phyloP scores from a whole-genome alignment of 257 asterid genomes.

The Solanum dulcamara region DNA sequence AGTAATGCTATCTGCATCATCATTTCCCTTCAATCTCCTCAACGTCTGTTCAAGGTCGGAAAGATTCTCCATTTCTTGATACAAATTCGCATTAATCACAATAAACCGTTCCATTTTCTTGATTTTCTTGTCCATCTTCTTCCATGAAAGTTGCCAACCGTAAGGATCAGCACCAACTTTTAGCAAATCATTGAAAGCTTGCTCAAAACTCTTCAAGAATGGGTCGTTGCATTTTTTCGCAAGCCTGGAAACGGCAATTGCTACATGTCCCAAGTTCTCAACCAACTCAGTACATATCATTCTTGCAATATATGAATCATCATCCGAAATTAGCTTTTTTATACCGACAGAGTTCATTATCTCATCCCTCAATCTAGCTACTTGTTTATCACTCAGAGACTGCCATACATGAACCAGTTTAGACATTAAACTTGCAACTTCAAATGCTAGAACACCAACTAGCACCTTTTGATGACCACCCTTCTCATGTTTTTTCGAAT shows the following conservation, averaged over 20 bases:
- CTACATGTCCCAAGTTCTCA: slow-evolving; percentile 52
- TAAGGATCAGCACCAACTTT: slow-evolving; percentile 39
- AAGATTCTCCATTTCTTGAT: slow-evolving; percentile 76
- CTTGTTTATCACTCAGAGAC: slow-evolving; percentile 61
- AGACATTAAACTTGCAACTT: slow-evolving; percentile 82
- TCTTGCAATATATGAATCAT: slow-evolving; percentile 52
- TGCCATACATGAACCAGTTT: slow-evolving; percentile 84
- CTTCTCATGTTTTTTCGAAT: slow-evolving; percentile 36
- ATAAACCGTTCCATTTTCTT: slow-evolving; percentile 67
- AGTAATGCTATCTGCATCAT: slow-evolving; percentile 47
- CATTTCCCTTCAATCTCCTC: slow-evolving; percentile 59
- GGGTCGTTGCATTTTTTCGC: slow-evolving; percentile 74
- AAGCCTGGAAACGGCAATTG: slow-evolving; percentile 50
- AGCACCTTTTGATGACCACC: slow-evolving; percentile 30
- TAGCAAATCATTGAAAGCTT: slow-evolving; percentile 53
- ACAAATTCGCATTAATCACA: slow-evolving; percentile 37
- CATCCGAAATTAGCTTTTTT: slow-evolving; percentile 55
- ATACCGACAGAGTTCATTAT: slow-evolving; percentile 50
- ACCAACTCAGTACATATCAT: slow-evolving; percentile 56
- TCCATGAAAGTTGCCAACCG: slow-evolving; percentile 60
- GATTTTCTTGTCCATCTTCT: slow-evolving; percentile 64
- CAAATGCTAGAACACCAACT: slow-evolving; percentile 82
- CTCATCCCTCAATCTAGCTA: slow-evolving; percentile 56
- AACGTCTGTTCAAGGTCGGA: slow-evolving; percentile 68
- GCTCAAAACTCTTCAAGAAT: slow-evolving; percentile 64